Base-by-base conservation (phyloP, 257 asterid species). In the Coffea eugenioides region DNA sequence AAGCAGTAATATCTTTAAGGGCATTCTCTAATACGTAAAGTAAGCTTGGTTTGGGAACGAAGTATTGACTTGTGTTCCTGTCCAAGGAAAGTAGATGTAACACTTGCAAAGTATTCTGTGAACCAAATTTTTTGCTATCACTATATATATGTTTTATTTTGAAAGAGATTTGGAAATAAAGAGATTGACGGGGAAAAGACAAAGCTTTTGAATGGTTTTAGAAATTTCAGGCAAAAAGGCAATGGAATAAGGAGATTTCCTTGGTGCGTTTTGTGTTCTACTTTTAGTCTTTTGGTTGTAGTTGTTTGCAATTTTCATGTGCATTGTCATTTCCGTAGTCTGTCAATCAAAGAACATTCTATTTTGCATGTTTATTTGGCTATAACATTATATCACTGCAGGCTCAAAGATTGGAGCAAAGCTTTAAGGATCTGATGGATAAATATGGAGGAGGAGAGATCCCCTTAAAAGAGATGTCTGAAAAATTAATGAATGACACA, bases 381-480 rank as follows among this genome's bases (percentile, higher is more conserved):
- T 41, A 9, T 36, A 2, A 31, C 43, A 71, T 73, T 21, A 27
- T 77, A 64, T 78, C 34, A 64, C 71, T 73, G 78, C 83, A 94
- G 98, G 93, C 92, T 81, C 83, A 80, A 79, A 88, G 94, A 79
- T 65, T 95, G 76, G 59, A 69, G 61, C 66, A 51, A 36, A 69
- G 83, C 68, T 81, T 87, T 74, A 77, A 74, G 82, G 69, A 71
- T 39, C 15, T 87, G 61, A 51, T 87, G 72, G 84, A 83, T 64
- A 72, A 80, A n/a, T 81, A 62, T 41, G 82, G 83, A 9, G 81
- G 79, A 14, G 59, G 69, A 8, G 89, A 85, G 78, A 71, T 85
- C 72, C 83, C 84, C 25, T 6, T 83, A 20, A 72, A 78, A 67
- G 83, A 75, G 27, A 65, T 78, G 77, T 75, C 82, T 74, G 87